Base-by-base conservation (phyloP, 805 yeast species). In the Pichia kluyveri region DNA sequence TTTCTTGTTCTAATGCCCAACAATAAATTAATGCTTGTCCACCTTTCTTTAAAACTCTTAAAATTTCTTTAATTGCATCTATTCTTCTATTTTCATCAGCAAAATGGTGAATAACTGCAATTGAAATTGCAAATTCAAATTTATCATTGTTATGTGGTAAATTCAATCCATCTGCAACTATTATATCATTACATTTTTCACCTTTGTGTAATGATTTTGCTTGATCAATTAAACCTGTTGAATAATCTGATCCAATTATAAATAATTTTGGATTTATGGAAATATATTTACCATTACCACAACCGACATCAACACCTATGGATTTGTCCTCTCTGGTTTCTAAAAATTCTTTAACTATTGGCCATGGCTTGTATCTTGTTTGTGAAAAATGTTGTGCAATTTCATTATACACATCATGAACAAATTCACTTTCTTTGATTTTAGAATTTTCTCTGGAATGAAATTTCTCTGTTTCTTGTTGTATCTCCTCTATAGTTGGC, bases 321-420 rank as follows among this genome's bases (percentile, higher is more conserved):
- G 82, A 67, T 40, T 87, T 83, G 7, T 68, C 67, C 0, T 61
- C 50, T 56, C 77, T 76, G 1, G 64, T 55, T 11, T 56, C 60
- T 41, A 93, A 66, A 60, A 84, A 93, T 51, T 72, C 64, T 45
- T 86, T 86, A 27, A 93, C 99, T 19, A 89, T 80, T 8, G 98
- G 98, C 99, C 99, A 93, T 28, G 98, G 97, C 69, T 86, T 91
- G 67, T 90, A 93, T 43, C 99, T 67, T 0, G 99, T 93, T 56
- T 83, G 83, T 2, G 98, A 90, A 63, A 93, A 93, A 63, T 93
- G 99, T 10, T 82, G 56, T 0, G 99, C 98, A 30, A 93, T 93
- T 50, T 85, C 86, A 60, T 93, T 86, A 69, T 93, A 93, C 11
- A 93, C 96, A n/a, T 77, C 76, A 63, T 93, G 99, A 1, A 93